Evolutionary conservation across 768 basidiomycete genomes (phyloP), one percentile per base, ranked within the genome.

Genomic region (Exidia glandulosa): DNA sequence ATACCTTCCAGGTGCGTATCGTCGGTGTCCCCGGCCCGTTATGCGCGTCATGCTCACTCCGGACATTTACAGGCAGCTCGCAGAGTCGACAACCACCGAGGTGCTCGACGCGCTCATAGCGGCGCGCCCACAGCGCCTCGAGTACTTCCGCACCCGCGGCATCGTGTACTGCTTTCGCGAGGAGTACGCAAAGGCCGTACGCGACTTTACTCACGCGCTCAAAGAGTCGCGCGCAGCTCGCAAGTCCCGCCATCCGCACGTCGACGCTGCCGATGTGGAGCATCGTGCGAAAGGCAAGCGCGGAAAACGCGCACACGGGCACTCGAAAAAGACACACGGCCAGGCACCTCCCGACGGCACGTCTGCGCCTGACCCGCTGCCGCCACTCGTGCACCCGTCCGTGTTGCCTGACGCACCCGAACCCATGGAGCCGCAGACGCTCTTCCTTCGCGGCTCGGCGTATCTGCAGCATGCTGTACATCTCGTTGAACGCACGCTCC

Each of bases 111-210:
- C 86, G 62, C 80, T 94, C 59, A 92, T 94, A 61, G 77, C 80
- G 1, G 72, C 75, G 19, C 73, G 85, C 62, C 92, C 92, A 0
- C 84, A 91, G 61, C 81, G 82, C 23, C 80, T 94, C 33, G 90
- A 94, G 71, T 92, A 88, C 70, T 88, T 82, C 67, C 84, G 92
- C 52, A 93, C 92, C 1, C 83, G 90, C n/a, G 92, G 91, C 9
- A 88, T 94, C 60, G 90, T 94, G 13, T 88, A 88, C 65, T 88
- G 86, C 68, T 94, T 93, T 76, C 82, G 88, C 55, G 90, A 94
- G 62, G 90, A 93, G 68, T 93, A 85, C 65, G 61, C 74, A 2
- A 75, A 79, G 32, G 91, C 91, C 1, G 81, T 80, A 31, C 87
- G 83, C 66, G 90, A 92, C 69, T 92, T 90, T 62, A 92, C 91